phyloP scores from a whole-genome alignment of 2,329 filamentous ascomycete genomes.

The Xylariaceae sp. region DNA sequence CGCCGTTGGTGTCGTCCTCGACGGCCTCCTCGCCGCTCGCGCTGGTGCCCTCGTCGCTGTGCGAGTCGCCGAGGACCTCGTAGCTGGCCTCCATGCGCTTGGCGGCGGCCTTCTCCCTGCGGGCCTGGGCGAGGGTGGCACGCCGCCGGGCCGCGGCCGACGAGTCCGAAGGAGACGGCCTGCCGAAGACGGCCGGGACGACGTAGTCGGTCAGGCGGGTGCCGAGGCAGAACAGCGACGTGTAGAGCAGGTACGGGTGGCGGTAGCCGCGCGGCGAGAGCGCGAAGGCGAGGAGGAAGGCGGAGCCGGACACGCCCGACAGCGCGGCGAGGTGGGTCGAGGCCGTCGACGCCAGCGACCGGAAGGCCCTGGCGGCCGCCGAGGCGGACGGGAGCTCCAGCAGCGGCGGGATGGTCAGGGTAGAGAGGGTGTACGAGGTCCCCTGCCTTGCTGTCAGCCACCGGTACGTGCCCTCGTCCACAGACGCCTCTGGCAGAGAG shows the following conservation, averaged over 20 bases:
- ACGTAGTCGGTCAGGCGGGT: constrained; percentile 48
- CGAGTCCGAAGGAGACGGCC: constrained; percentile 20
- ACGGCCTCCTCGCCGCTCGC: constrained; percentile 34
- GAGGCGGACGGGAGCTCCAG: constrained; percentile 71
- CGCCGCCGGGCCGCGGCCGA: constrained; percentile 20
- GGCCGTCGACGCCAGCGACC: constrained; percentile 56
- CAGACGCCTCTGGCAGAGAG: too few species aligned
- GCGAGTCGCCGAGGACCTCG: constrained; percentile 51
- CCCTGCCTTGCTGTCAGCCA: constrained; percentile 66
- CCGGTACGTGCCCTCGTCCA: too few species aligned
- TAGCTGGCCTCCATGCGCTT: constrained; percentile 62
- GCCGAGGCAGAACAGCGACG: constrained; percentile 59
- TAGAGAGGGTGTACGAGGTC: constrained; percentile 76
- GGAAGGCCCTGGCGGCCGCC: constrained; percentile 62
- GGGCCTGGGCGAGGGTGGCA: constrained; percentile 21
- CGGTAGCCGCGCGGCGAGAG: constrained; percentile 67
- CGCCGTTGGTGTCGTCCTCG: constrained; percentile 47
- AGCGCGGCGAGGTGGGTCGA: constrained; percentile 60
- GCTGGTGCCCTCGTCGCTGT: constrained; percentile 41
- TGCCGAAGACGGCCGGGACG: constrained; percentile 34
- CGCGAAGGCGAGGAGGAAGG: constrained; percentile 69
- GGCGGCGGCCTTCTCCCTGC: constrained; percentile 24
- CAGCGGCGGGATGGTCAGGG: constrained; percentile 71
- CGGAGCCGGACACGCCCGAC: constrained; percentile 58
- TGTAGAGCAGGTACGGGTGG: constrained; percentile 90